These are phyloP conservation scores for Starmera caribaea DNA, from an alignment of 805 yeast species.

Conservation along the genomic window DNA sequence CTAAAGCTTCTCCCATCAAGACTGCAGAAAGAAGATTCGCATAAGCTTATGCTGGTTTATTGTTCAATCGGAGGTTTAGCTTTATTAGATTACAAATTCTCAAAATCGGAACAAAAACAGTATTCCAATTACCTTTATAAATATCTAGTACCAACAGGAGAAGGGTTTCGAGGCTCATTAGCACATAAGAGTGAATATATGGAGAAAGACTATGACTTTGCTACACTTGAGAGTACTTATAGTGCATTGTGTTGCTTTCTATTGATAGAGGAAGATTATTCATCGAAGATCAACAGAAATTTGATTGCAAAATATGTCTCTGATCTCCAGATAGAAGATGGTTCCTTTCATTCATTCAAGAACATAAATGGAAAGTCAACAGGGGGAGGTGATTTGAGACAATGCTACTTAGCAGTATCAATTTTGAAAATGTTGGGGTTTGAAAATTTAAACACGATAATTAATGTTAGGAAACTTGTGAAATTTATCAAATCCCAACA, in stretches of 20 bases:
- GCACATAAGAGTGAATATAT: constrained; percentile 25
- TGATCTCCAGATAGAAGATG: constrained; percentile 50
- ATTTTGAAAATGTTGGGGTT: constrained; percentile 41
- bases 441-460: constrained; percentile 20
- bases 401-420: constrained; percentile 63
- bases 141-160: constrained; percentile 30
- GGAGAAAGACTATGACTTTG: constrained; percentile 36
- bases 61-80: constrained; percentile 52
- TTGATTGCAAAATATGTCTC: constrained; percentile 45
- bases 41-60: constrained; percentile 58
- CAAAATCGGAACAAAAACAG: constrained; percentile 17
- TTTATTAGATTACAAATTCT: constrained; percentile 18
- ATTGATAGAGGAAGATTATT: constrained; percentile 36
- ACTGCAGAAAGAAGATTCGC: constrained; percentile 57
- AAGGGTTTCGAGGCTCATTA: constrained; percentile 52
- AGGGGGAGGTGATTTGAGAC: constrained; percentile 65
- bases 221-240: constrained; percentile 66
- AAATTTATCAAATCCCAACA: constrained; percentile 27
- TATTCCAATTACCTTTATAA: constrained; percentile 35
- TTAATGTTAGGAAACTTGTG: constrained; percentile 32
- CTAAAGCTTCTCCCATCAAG: constrained; percentile 43
- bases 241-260: constrained; percentile 57
- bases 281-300: constrained; percentile 26
- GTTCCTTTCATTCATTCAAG: constrained; percentile 44
- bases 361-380: constrained; percentile 25